Conservation (phyloP, 208 protist species). For the Acanthamoeba rhysodes region DNA sequence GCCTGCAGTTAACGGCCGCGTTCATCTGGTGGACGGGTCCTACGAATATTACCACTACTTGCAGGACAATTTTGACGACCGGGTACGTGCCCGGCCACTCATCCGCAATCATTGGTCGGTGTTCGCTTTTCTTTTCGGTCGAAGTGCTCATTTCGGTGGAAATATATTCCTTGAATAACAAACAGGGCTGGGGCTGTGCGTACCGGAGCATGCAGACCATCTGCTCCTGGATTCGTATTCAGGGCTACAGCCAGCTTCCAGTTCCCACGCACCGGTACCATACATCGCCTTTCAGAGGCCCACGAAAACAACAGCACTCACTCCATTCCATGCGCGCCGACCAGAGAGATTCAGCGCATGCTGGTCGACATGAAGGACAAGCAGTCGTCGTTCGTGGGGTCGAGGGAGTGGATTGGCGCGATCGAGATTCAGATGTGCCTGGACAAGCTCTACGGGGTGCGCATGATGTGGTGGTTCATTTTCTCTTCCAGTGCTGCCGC, state of each 20-base stretch:
- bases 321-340: slow-evolving; percentile 24
- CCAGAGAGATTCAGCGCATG: slow-evolving; percentile 93
- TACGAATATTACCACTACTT: slow-evolving; percentile 98
- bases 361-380: slow-evolving; percentile 94
- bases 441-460: slow-evolving; percentile 88
- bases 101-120: not conserved
- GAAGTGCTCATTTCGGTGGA: not conserved
- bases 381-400: slow-evolving; percentile 93
- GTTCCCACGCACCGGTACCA: slow-evolving; percentile 79
- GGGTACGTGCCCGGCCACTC: not conserved
- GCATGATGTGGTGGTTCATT: not conserved
- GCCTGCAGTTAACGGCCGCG: slow-evolving; percentile 34
- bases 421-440: slow-evolving; percentile 95
- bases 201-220: slow-evolving; percentile 94
- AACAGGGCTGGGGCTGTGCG: slow-evolving; percentile 96
- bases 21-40: slow-evolving; percentile 87
- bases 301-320: not conserved
- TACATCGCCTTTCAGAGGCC: no score
- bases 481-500: not conserved
- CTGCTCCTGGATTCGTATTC: slow-evolving; percentile 85
- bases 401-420: slow-evolving; percentile 96
- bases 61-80: slow-evolving; percentile 94
- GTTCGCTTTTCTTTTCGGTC: slow-evolving; percentile 5
- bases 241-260: slow-evolving; percentile 61
- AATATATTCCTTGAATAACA: no score